These are phyloP conservation scores for Irpex rosettiformis DNA, from an alignment of 1,284 basidiomycete species.

Conservation along the genomic window DNA sequence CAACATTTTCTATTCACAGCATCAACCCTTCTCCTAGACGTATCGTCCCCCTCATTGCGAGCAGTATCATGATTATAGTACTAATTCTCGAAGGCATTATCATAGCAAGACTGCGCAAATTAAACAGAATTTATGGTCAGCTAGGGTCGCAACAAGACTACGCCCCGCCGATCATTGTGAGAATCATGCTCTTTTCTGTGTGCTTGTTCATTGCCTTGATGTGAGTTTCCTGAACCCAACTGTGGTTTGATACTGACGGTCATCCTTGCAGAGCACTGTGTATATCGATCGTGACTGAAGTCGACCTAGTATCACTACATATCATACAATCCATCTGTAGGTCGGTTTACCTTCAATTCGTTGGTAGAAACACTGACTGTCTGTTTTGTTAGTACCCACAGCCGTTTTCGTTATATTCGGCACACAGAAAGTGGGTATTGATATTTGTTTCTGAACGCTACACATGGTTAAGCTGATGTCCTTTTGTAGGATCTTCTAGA, in stretches of 20 bases:
- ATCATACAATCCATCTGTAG: neutral
- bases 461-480: neutral
- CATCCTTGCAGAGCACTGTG: neutral
- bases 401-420: neutral
- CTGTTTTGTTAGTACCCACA: neutral
- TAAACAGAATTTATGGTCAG: neutral
- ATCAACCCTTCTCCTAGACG: neutral
- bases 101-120: neutral
- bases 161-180: neutral
- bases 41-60: neutral
- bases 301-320: neutral
- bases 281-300: neutral
- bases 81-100: neutral
- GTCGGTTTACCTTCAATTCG: neutral
- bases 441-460: neutral
- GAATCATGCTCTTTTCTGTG: neutral
- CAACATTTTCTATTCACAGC: neutral
- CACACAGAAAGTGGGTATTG: neutral
- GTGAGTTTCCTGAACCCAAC: neutral
- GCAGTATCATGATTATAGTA: neutral
- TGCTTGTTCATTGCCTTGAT: neutral
- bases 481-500: neutral
- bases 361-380: neutral
- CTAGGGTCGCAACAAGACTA: neutral
- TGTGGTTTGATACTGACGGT: neutral